A percentile compares a stretch with the other conserved stretches of the same genome.
Evolutionary conservation across 495 filamentous ascomycete species (phyloP).

Genomic region (Clohesyomyces aquaticus): DNA sequence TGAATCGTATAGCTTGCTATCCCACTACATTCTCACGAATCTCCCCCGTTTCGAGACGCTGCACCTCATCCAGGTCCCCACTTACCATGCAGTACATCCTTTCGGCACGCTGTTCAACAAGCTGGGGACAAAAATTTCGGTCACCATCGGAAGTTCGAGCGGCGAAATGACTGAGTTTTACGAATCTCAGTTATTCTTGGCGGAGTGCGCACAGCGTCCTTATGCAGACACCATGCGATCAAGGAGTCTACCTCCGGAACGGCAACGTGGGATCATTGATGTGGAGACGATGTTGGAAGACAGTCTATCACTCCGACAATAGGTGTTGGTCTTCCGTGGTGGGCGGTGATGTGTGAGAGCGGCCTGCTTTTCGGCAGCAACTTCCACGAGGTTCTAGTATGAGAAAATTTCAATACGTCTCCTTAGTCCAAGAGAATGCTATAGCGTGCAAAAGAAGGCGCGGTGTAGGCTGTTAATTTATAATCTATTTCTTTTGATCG

Average conservation of each 20-base stretch:
- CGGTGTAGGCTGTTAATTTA: too few species aligned
- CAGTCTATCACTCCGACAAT: neutral
- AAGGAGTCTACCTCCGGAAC: neutral
- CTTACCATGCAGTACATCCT: neutral
- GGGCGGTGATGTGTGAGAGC: neutral
- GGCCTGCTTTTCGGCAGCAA: neutral
- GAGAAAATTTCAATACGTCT: too few species aligned
- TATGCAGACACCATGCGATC: neutral
- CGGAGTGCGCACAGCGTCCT: neutral
- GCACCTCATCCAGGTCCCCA: neutral
- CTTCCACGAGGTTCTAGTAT: neutral
- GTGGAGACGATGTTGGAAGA: neutral
- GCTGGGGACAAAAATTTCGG: neutral
- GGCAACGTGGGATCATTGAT: neutral
- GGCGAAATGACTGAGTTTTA: neutral
- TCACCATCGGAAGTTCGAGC: neutral
- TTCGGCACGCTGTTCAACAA: constrained; percentile 5
- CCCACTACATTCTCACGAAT: constrained; percentile 10
- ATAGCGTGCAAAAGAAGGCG: too few species aligned
- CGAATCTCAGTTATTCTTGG: neutral
- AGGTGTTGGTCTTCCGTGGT: neutral
- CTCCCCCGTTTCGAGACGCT: neutral
- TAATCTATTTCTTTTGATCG: too few species aligned
- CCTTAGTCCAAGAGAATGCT: too few species aligned
- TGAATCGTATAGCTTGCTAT: neutral